A percentile compares a stretch with the other conserved stretches of the same genome.
phyloP scores from a whole-genome alignment of 78 protist species.

The Emiliania huxleyi region DNA sequence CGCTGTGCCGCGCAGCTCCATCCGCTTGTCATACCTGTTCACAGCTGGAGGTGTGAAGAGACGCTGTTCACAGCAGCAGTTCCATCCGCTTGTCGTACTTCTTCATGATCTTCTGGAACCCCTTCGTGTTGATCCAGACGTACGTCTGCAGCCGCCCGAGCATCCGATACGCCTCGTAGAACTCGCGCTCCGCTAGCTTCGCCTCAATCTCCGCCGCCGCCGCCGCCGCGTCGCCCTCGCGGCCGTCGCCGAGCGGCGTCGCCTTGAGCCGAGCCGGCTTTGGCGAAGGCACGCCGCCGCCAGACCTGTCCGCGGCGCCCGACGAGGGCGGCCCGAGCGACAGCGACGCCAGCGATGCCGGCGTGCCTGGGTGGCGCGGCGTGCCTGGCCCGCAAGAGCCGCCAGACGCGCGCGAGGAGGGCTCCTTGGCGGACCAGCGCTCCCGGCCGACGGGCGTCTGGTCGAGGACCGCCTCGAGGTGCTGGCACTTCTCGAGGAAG shows the following conservation, averaged over 20 bases:
- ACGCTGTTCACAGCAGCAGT: too few species aligned
- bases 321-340: too few species aligned
- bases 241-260: too few species aligned
- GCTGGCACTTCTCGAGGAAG: background rate
- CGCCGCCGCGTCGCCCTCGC: too few species aligned
- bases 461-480: background rate
- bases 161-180: slow-evolving; percentile 1
- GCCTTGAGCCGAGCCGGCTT: too few species aligned
- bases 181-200: background rate
- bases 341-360: too few species aligned
- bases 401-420: background rate
- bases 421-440: background rate
- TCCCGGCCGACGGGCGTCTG: background rate
- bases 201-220: too few species aligned
- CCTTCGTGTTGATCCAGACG: slow-evolving; percentile 15
- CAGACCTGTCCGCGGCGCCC: too few species aligned
- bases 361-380: too few species aligned
- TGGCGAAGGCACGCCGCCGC: too few species aligned
- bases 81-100: slow-evolving; percentile 30
- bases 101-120: slow-evolving; percentile 29
- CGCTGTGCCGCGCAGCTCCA: background rate
- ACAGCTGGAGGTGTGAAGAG: too few species aligned
- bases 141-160: background rate
- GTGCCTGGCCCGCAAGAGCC: too few species aligned
- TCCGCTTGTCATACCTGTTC: slow-evolving; percentile 27